A percentile compares a stretch with the other conserved stretches of the same genome.
These are phyloP conservation scores for Fallopia convolvulus DNA, from an alignment of 148 eudicot species.

Conservation along the genomic window DNA sequence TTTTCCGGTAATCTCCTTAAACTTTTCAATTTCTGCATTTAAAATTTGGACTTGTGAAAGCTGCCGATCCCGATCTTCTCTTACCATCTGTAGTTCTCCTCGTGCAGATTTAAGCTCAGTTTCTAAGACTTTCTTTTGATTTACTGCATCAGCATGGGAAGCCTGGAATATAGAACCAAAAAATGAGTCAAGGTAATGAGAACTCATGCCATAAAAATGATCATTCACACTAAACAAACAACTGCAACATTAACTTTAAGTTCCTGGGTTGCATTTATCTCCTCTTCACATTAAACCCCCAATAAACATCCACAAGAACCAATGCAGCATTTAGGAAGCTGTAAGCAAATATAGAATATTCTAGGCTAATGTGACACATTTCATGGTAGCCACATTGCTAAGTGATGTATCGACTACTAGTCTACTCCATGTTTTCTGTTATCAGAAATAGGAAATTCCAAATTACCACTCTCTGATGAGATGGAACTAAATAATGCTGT, in stretches of 20 bases:
- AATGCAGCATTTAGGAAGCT: background rate
- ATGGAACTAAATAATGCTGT: background rate
- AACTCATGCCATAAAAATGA: background rate
- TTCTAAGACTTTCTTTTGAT: constrained; percentile 36
- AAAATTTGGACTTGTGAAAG: constrained; percentile 31
- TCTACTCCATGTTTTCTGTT: background rate
- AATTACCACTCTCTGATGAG: background rate
- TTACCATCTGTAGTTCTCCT: constrained; percentile 51
- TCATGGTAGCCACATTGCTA: background rate
- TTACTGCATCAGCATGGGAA: constrained; percentile 45
- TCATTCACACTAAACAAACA: background rate
- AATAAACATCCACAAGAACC: background rate
- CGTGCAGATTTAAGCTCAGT: constrained; percentile 42
- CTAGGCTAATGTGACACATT: background rate
- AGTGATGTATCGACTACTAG: background rate
- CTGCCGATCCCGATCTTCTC: constrained; percentile 61
- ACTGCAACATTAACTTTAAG: background rate
- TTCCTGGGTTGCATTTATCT: background rate
- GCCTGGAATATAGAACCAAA: constrained; percentile 24
- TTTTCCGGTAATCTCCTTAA: constrained; percentile 50
- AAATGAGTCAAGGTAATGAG: background rate
- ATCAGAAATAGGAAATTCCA: background rate
- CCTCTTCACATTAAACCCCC: background rate
- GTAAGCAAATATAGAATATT: background rate
- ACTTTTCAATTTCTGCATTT: constrained; percentile 32